Evolutionary conservation across 1,284 basidiomycete species (phyloP).

Genomic region (Stereum hirsutum): DNA sequence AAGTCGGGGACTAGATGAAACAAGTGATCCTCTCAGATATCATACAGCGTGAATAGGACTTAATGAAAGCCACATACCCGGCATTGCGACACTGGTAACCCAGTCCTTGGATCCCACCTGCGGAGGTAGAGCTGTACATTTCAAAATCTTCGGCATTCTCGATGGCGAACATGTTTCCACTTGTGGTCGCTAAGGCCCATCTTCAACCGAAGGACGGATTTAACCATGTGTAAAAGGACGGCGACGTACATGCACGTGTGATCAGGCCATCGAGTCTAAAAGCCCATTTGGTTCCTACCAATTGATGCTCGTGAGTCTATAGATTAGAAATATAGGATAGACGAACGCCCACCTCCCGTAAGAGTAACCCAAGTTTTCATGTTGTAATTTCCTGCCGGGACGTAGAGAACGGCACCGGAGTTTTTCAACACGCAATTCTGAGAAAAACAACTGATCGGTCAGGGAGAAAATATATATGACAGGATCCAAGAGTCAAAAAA

Average conservation of each 20-base stretch:
- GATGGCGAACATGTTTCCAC: conserved; percentile 24
- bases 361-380: conserved; percentile 23
- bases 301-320: no score
- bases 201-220: neutral
- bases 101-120: conserved; percentile 25
- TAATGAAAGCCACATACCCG: conserved; percentile 17
- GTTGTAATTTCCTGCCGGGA: conserved; percentile 22
- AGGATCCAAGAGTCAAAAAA: no score
- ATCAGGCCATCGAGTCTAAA: conserved; percentile 25
- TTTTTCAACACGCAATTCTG: conserved; percentile 20
- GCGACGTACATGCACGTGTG: conserved; percentile 19
- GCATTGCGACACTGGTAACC: conserved; percentile 25
- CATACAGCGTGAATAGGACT: conserved; percentile 2
- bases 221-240: neutral
- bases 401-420: conserved; percentile 20
- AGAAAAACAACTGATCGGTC: no score
- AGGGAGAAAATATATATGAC: no score
- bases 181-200: conserved; percentile 12
- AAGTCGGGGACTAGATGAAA: conserved; percentile 19
- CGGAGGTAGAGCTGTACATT: conserved; percentile 25
- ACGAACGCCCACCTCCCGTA: no score
- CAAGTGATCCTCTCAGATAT: neutral
- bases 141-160: conserved; percentile 27
- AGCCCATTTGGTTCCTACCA: conserved; percentile 23
- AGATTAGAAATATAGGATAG: no score